Percentiles rank a stretch among this genome's conserved stretches.
phyloP scores from a whole-genome alignment of 2,329 filamentous ascomycete genomes.

The Tolypocladium tropicale region DNA sequence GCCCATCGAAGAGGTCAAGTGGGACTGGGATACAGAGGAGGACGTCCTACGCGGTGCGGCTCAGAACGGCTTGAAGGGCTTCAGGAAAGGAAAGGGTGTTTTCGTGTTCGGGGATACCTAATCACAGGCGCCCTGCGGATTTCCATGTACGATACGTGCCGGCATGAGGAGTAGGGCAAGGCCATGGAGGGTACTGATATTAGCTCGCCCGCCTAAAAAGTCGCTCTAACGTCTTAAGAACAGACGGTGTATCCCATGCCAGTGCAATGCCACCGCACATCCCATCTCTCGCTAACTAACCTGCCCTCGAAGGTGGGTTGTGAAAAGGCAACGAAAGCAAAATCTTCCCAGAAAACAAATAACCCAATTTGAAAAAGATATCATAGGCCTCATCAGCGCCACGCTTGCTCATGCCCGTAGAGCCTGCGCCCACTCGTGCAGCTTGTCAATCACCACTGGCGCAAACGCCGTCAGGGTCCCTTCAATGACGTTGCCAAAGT shows the following conservation, averaged over 20 bases:
- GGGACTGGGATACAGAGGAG: constrained; percentile 73
- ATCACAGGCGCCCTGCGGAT: constrained; percentile 2
- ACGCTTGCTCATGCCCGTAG: constrained; percentile 55
- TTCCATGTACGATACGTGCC: background rate
- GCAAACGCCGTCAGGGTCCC: constrained; percentile 84
- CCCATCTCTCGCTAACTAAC: no score
- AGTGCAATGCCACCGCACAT: no score
- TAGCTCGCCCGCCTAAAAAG: background rate
- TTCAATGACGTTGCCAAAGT: constrained; percentile 83
- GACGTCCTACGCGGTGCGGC: constrained; percentile 61
- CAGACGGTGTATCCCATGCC: no score
- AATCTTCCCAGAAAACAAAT: background rate
- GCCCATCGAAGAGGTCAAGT: constrained; percentile 71
- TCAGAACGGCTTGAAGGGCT: constrained; percentile 74
- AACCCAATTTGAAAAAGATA: background rate
- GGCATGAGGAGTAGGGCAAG: background rate
- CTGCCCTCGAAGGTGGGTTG: no score
- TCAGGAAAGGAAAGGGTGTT: constrained; percentile 78
- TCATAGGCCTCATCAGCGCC: background rate
- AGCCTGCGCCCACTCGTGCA: constrained; percentile 89
- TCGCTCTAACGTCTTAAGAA: no score
- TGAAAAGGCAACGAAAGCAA: background rate
- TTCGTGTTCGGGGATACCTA: constrained; percentile 66
- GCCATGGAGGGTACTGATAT: background rate
- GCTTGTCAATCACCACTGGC: constrained; percentile 85